Evolutionary conservation across 345 rosid genomes (phyloP).

Genomic region (Lepidium didymum): DNA sequence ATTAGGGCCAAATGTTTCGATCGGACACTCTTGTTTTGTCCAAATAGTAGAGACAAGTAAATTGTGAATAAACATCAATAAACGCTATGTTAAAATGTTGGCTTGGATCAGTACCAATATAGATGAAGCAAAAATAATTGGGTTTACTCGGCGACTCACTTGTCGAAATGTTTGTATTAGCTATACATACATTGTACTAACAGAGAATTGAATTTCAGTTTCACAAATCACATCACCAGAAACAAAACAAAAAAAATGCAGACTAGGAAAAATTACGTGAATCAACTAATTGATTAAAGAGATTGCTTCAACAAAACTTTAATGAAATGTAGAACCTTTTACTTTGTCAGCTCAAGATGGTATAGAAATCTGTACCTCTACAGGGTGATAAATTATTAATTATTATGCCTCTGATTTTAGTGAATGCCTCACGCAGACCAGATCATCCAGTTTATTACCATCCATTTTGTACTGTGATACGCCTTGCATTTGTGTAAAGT

Average conservation of each 20-base stretch:
- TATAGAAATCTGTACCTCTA: not conserved
- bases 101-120: too few species aligned
- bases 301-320: slow-evolving; percentile 9
- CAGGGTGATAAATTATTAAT: slow-evolving; percentile 5
- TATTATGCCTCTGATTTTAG: slow-evolving; percentile 24
- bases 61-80: not conserved
- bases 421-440: slow-evolving; percentile 74
- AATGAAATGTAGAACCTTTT: not conserved
- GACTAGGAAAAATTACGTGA: not conserved
- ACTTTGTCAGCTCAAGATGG: not conserved
- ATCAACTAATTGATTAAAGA: not conserved
- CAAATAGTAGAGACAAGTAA: not conserved
- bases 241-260: not conserved
- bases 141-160: too few species aligned
- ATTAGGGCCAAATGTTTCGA: not conserved
- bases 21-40: not conserved
- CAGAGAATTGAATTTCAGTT: not conserved
- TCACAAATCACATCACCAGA: not conserved
- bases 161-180: too few species aligned
- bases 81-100: not conserved
- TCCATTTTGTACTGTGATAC: slow-evolving; percentile 93
- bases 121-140: too few species aligned
- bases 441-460: slow-evolving; percentile 90
- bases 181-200: not conserved
- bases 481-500: slow-evolving; percentile 65